phyloP scores from a whole-genome alignment of 805 yeast species.

The Teunomyces kruisii region DNA sequence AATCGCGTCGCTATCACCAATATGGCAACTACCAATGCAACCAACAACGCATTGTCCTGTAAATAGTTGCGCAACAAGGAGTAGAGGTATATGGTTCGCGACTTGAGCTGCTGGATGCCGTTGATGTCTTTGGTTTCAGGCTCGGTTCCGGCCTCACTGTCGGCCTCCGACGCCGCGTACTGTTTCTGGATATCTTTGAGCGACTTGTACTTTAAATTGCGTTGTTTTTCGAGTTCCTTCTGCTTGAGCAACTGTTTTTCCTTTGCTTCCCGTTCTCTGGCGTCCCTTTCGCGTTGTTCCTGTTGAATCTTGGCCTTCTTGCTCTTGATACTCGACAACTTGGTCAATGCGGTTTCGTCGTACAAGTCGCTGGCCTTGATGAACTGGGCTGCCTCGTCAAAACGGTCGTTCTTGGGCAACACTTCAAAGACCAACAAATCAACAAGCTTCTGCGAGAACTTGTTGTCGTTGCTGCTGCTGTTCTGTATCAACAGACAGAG shows the following conservation, averaged over 20 bases:
- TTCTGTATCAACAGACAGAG: neutral
- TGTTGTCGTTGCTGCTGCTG: too few relatives aligned
- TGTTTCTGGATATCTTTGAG: conserved; percentile 28
- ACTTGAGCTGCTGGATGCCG: conserved; percentile 11
- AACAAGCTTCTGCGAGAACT: conserved; percentile 21
- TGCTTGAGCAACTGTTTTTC: conserved; percentile 14
- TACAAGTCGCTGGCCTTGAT: conserved; percentile 22
- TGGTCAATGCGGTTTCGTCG: conserved; percentile 7
- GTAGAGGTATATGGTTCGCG: conserved; percentile 16
- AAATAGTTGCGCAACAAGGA: conserved; percentile 22
- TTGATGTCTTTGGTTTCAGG: too few relatives aligned
- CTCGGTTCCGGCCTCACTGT: neutral
- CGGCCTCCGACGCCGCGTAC: conserved; percentile 7
- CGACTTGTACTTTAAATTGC: conserved; percentile 29
- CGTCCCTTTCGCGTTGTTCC: conserved; percentile 23
- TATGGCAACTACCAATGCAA: conserved; percentile 22
- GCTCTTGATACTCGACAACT: conserved; percentile 14
- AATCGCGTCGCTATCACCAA: conserved; percentile 21
- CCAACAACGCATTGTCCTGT: conserved; percentile 27
- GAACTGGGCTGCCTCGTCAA: conserved; percentile 25
- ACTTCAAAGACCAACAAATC: conserved; percentile 38
- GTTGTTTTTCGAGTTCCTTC: conserved; percentile 16
- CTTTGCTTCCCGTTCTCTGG: conserved; percentile 17
- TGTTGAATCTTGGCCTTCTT: conserved; percentile 11
- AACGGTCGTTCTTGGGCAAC: conserved; percentile 29